Base-by-base conservation (phyloP, 176 grass and related monocot species). In the Aechmea fasciata region DNA sequence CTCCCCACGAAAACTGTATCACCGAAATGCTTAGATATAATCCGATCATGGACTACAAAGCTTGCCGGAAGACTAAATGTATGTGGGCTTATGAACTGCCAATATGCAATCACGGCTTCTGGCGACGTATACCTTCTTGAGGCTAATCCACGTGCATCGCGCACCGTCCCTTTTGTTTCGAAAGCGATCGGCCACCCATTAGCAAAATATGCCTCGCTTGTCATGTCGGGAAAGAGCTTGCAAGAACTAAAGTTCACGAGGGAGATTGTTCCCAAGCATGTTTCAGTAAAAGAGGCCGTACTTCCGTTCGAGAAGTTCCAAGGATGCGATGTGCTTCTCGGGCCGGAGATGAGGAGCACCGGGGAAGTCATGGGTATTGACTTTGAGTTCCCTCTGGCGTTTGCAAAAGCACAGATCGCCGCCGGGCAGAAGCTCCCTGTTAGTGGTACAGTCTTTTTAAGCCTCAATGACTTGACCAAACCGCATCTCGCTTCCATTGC, bases 351-450 rank as follows among this genome's bases (percentile, higher is more conserved):
- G 90, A 90, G 90, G 54, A 99, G 95, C 85, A 99, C 95, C 63
- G 95, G 90, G 50, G 90, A 99, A 79, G 95, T 99, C 3, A 99
- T 99, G 95, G 95, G 95, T 61, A 99, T 99, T 65, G 95, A 94
- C 63, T 94, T 80, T 15, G 87, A 87, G 47, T 94, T 94, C 68
- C 86, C 90, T 69, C 57, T 91, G 49, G 95, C 95, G 50, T 99
- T 99, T 80, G 95, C 90, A 0, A 99, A 99, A 71, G 95, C 95
- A 22, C 95, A 99, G 70, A 90, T 99, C 85, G 95, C 95, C 63
- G 95, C 95, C 57, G 95, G 95, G 71, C 95, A 99, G 82, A 88
- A 86, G 67, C 82, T 99, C 19, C 67, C 90, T 48, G n/a, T 75
- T 69, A 79, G 69, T 48, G 95, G 95, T 50, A 88, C 84, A n/a